Conservation (phyloP, 2,329 filamentous ascomycete species). For the Cladosporium sp. region DNA sequence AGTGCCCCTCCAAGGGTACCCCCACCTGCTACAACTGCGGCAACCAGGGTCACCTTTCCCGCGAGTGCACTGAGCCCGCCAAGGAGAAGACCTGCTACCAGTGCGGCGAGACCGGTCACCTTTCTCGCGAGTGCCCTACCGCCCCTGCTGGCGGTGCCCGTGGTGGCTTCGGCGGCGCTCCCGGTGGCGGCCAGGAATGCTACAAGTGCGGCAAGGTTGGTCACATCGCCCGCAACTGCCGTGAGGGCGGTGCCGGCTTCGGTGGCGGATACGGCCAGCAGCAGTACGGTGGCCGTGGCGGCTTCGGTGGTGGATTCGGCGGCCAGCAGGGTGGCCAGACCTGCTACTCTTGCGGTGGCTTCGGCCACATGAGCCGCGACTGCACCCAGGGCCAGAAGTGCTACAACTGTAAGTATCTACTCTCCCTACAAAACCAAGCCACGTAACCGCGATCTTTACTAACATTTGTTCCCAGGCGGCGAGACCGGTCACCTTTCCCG, state of each 20-base stretch:
- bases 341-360: slow-evolving; percentile 97
- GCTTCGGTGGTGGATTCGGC: slow-evolving; percentile 44
- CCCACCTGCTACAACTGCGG: slow-evolving; percentile 45
- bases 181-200: slow-evolving; percentile 48
- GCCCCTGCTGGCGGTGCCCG: slow-evolving; percentile 40
- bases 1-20: slow-evolving; percentile 48
- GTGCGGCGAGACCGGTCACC: slow-evolving; percentile 80
- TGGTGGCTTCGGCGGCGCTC: slow-evolving; percentile 41
- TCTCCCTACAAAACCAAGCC: too few species aligned
- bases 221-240: slow-evolving; percentile 92
- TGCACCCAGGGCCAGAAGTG: slow-evolving; percentile 99
- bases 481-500: slow-evolving; percentile 93
- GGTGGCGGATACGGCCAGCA: slow-evolving; percentile 45
- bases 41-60: slow-evolving; percentile 54
- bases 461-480: slow-evolving; percentile 46
- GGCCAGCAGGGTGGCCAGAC: slow-evolving; percentile 62
- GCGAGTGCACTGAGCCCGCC: slow-evolving; percentile 83
- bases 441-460: slow-evolving; percentile 17
- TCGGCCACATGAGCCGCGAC: slow-evolving; percentile 85
- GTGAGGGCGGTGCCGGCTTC: slow-evolving; percentile 55
- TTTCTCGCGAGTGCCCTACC: slow-evolving; percentile 76
- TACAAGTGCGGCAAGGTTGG: slow-evolving; percentile 98
- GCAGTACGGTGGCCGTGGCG: slow-evolving; percentile 40
- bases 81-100: slow-evolving; percentile 77
- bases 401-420: slow-evolving; percentile 77